Evolutionary conservation across 2,329 filamentous ascomycete genomes (phyloP).

Genomic region (Microcyclospora pomicola): DNA sequence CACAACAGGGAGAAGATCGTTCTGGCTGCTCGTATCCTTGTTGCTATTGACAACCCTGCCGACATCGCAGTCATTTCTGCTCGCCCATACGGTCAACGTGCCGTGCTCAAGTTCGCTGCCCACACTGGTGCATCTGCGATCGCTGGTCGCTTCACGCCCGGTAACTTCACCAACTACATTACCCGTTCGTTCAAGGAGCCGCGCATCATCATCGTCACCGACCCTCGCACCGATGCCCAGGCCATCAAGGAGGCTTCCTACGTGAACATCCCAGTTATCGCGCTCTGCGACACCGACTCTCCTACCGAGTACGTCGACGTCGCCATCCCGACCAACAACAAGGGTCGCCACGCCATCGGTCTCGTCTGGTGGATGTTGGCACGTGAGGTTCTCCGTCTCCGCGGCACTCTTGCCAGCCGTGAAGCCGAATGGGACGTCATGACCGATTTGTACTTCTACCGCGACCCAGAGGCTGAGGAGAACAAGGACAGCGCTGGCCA

Average conservation of each 20-base stretch:
- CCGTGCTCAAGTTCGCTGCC: slow-evolving; percentile 97
- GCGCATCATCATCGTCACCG: slow-evolving; percentile 97
- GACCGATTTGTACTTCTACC: slow-evolving; percentile 99
- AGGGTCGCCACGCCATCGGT: slow-evolving; percentile 98
- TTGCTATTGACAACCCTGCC: slow-evolving; percentile 96
- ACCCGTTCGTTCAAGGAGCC: slow-evolving; percentile 99
- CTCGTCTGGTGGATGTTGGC: slow-evolving; percentile 99
- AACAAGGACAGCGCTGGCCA: slow-evolving; percentile 77
- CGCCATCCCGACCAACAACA: slow-evolving; percentile 99
- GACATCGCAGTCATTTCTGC: slow-evolving; percentile 99
- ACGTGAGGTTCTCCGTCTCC: slow-evolving; percentile 97
- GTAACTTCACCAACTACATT: slow-evolving; percentile 99
- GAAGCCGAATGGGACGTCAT: slow-evolving; percentile 98
- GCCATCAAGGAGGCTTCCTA: slow-evolving; percentile 99
- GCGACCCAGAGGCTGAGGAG: slow-evolving; percentile 97
- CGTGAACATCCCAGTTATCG: slow-evolving; percentile 99
- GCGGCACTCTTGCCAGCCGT: slow-evolving; percentile 88
- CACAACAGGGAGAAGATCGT: slow-evolving; percentile 91
- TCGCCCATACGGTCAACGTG: slow-evolving; percentile 98
- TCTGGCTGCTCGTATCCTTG: slow-evolving; percentile 96
- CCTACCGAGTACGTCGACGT: slow-evolving; percentile 99
- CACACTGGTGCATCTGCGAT: slow-evolving; percentile 98
- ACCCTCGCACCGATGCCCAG: slow-evolving; percentile 98
- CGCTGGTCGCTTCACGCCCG: slow-evolving; percentile 98
- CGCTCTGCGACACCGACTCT: slow-evolving; percentile 97